Evolutionary conservation across 2,329 filamentous ascomycete genomes (phyloP).

Genomic region (Daldinia sp.): DNA sequence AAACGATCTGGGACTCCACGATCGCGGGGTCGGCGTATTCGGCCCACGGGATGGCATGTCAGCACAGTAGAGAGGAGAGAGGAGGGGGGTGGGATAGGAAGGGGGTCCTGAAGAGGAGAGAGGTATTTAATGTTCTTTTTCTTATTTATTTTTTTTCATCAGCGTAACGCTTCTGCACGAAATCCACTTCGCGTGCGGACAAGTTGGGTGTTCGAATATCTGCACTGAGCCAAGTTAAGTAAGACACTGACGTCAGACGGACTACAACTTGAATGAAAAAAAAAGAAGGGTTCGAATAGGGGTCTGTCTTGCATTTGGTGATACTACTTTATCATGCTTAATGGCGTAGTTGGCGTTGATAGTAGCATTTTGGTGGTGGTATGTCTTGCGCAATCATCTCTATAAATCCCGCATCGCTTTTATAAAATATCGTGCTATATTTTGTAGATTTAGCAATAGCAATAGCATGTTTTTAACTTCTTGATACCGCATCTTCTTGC

Average conservation of each 20-base stretch:
- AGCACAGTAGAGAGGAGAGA: neutral
- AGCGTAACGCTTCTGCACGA: slow-evolving; percentile 16
- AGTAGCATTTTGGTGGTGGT: slow-evolving; percentile 15
- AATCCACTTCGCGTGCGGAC: neutral
- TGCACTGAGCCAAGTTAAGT: slow-evolving; percentile 27
- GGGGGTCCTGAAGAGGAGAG: neutral
- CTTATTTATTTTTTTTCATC: neutral
- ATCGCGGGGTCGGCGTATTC: slow-evolving; percentile 35
- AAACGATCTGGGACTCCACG: slow-evolving; percentile 27
- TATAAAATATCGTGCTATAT: neutral
- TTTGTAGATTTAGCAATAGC: neutral
- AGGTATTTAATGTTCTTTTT: neutral
- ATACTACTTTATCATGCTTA: slow-evolving; percentile 20
- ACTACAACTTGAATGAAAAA: slow-evolving; percentile 2
- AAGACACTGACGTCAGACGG: slow-evolving; percentile 37
- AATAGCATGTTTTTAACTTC: slow-evolving; percentile 14
- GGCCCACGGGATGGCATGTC: slow-evolving; percentile 14
- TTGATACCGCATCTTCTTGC: slow-evolving; percentile 26
- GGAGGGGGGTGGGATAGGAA: neutral
- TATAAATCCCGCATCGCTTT: slow-evolving; percentile 22
- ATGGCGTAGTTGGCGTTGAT: slow-evolving; percentile 41
- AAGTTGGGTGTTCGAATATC: slow-evolving; percentile 13
- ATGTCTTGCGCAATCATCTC: slow-evolving; percentile 9
- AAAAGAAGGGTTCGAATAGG: slow-evolving; percentile 6
- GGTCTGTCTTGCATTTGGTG: slow-evolving; percentile 16